Evolutionary conservation across 1,139 yeast genomes (phyloP).

Genomic region (Dujonia santamariae): DNA sequence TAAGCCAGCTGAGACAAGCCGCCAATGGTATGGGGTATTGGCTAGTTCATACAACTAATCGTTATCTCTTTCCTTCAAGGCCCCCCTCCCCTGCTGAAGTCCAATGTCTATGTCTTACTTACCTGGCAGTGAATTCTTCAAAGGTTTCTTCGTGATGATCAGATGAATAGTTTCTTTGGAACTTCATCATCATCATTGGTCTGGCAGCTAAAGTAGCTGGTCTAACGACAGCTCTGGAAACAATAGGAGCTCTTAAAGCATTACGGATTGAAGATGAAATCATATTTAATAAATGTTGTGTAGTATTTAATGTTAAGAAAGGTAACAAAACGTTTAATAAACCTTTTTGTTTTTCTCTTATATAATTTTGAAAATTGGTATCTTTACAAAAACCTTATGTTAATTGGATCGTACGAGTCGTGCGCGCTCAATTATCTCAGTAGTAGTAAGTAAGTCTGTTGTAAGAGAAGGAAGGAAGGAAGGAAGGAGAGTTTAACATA

Average conservation of each 20-base stretch:
- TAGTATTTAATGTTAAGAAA: constrained; percentile 1
- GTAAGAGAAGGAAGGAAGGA: neutral
- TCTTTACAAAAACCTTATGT: constrained; percentile 8
- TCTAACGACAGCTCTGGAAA: constrained; percentile 21
- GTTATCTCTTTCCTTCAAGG: neutral
- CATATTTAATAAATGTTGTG: constrained; percentile 23
- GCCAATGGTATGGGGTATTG: no score
- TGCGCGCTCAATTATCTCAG: constrained; percentile 5
- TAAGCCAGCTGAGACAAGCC: no score
- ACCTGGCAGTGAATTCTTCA: constrained; percentile 88
- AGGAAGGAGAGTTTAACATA: neutral
- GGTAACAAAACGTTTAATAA: neutral
- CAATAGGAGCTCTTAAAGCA: constrained; percentile 46
- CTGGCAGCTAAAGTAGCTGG: constrained; percentile 19
- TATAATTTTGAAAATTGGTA: constrained; percentile 4
- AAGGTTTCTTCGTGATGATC: constrained; percentile 86
- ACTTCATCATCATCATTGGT: constrained; percentile 12
- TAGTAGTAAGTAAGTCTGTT: neutral
- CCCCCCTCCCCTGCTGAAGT: no score
- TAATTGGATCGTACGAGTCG: constrained; percentile 16
- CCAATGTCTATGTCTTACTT: constrained; percentile 25
- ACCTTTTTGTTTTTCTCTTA: constrained; percentile 5
- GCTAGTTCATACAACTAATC: no score
- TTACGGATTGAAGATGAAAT: constrained; percentile 52
- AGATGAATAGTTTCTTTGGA: constrained; percentile 65